These are phyloP conservation scores for Neofusicoccum umdonicola DNA, from an alignment of 2,329 filamentous ascomycete species.

Conservation along the genomic window DNA sequence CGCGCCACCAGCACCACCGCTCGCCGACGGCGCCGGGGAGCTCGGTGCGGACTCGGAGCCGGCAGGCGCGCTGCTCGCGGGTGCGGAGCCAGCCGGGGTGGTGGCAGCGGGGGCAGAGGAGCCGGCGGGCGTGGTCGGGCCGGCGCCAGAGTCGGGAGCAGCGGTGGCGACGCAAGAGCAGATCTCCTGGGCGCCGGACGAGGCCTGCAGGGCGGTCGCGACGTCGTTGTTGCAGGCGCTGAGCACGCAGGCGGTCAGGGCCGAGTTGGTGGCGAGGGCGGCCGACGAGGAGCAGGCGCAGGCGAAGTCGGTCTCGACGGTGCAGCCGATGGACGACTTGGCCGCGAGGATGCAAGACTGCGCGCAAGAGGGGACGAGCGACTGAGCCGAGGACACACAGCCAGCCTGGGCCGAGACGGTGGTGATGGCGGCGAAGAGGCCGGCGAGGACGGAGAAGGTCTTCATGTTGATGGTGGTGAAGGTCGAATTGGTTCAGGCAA, in stretches of 20 bases:
- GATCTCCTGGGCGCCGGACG: not conserved
- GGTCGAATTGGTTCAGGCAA: not conserved
- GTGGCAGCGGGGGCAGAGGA: not conserved
- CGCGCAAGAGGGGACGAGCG: too few relatives aligned
- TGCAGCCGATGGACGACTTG: not conserved
- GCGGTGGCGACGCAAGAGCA: too few relatives aligned
- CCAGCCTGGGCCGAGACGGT: not conserved
- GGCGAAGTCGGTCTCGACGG: not conserved
- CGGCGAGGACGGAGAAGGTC: not conserved
- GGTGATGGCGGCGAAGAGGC: not conserved
- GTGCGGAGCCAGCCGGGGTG: not conserved
- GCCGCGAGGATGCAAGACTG: not conserved
- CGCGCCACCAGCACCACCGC: not conserved
- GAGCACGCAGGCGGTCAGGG: not conserved
- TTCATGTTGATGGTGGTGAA: not conserved
- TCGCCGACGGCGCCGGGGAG: not conserved
- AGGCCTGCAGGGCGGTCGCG: not conserved
- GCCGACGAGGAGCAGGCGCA: constrained; percentile 1
- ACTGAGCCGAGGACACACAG: too few relatives aligned
- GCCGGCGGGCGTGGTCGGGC: not conserved
- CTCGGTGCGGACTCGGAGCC: not conserved
- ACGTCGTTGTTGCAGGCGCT: not conserved
- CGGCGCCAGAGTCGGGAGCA: not conserved
- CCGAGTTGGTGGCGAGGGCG: not conserved
- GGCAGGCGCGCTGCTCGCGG: not conserved